These are phyloP conservation scores for Quercus wislizeni DNA, from an alignment of 306 rosid genomes.

Conservation along the genomic window DNA sequence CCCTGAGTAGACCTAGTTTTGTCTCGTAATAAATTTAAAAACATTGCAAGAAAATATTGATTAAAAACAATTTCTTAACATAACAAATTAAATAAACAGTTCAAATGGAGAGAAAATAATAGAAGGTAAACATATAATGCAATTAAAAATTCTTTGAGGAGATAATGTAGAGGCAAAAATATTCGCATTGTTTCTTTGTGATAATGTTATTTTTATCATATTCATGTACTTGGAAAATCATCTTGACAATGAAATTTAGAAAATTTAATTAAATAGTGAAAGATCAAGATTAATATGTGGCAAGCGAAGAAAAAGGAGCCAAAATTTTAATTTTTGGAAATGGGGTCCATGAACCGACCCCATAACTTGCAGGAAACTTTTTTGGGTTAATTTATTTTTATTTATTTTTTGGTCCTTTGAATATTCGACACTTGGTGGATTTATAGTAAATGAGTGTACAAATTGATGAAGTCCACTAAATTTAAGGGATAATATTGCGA, in stretches of 20 bases:
- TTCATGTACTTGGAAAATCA: background rate
- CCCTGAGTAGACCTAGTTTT: background rate
- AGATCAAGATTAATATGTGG: background rate
- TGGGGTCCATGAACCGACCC: constrained; percentile 24
- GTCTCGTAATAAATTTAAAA: background rate
- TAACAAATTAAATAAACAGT: no score
- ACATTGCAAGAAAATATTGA: background rate
- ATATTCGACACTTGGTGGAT: background rate
- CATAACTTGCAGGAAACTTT: background rate
- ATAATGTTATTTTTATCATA: background rate
- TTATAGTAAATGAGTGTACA: background rate
- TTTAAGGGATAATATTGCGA: no score
- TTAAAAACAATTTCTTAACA: no score
- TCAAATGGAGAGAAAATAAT: no score
- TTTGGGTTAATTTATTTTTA: background rate
- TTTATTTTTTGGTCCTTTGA: background rate
- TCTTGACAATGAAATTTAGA: background rate
- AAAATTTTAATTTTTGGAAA: background rate
- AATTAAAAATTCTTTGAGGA: background rate
- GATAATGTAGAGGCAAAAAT: background rate
- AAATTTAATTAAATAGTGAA: background rate
- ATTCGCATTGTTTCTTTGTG: background rate
- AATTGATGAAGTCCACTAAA: no score
- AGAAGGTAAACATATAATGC: no score
- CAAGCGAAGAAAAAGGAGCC: background rate